These are phyloP conservation scores for Leccinum truebloodii DNA, from an alignment of 768 basidiomycete genomes.

Conservation along the genomic window DNA sequence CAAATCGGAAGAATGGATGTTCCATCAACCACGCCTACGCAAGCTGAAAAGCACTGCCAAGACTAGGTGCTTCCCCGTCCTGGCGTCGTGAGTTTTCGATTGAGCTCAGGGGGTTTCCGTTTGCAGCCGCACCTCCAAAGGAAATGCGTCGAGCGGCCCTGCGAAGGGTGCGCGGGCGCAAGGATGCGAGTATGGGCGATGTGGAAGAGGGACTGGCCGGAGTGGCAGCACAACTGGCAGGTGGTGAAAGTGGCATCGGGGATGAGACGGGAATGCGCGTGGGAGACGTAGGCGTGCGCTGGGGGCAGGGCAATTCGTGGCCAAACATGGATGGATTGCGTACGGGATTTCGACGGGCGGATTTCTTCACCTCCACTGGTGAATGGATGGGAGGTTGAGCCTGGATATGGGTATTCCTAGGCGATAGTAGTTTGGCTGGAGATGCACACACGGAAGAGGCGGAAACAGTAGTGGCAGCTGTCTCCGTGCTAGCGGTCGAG, in stretches of 20 bases:
- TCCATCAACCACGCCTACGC: slow-evolving; percentile 34
- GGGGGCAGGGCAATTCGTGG: slow-evolving; percentile 56
- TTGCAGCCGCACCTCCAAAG: slow-evolving; percentile 51
- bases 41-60: slow-evolving; percentile 77
- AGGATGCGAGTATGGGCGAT: slow-evolving; percentile 17
- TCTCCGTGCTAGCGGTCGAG: slow-evolving; percentile 34
- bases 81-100: slow-evolving; percentile 29
- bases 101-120: slow-evolving; percentile 37
- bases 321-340: slow-evolving; percentile 71
- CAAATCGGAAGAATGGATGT: slow-evolving; percentile 2
- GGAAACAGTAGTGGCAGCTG: slow-evolving; percentile 31
- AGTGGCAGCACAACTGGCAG: slow-evolving; percentile 12
- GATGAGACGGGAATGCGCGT: slow-evolving; percentile 34
- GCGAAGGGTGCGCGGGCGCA: slow-evolving; percentile 31
- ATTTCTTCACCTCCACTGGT: slow-evolving; percentile 30
- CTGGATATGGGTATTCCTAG: slow-evolving; percentile 25
- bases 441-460: slow-evolving; percentile 20
- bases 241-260: slow-evolving; percentile 23
- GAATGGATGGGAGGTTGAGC: slow-evolving; percentile 21
- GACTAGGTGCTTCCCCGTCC: slow-evolving; percentile 37
- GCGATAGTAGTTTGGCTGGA: slow-evolving; percentile 20
- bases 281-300: slow-evolving; percentile 34
- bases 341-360: slow-evolving; percentile 44
- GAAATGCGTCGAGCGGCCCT: slow-evolving; percentile 59
- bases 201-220: slow-evolving; percentile 12